These are phyloP conservation scores for Rhizopogon vesiculosus DNA, from an alignment of 768 basidiomycete genomes.

Conservation along the genomic window DNA sequence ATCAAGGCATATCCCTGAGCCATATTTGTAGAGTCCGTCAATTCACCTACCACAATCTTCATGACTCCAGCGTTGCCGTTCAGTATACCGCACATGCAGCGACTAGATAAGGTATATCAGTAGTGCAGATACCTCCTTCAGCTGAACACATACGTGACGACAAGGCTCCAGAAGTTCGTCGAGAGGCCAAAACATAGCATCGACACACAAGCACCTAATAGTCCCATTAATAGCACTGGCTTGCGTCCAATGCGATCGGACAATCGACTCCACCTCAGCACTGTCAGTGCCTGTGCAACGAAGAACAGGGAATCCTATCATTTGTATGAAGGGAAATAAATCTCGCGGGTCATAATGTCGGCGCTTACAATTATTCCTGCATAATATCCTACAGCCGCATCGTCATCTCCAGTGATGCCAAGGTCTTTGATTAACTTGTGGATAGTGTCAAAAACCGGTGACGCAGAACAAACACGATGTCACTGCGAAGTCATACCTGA, in stretches of 20 bases:
- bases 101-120: conserved; percentile 11
- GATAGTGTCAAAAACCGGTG: not conserved
- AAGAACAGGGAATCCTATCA: conserved; percentile 60
- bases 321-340: not conserved
- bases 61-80: conserved; percentile 49
- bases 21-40: conserved; percentile 38
- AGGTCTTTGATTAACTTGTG: conserved; percentile 54
- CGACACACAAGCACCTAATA: conserved; percentile 46
- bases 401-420: conserved; percentile 58
- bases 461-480: not conserved
- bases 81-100: conserved; percentile 29
- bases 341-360: not conserved
- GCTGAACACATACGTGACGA: conserved; percentile 40
- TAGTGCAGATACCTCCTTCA: not conserved
- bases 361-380: conserved; percentile 51
- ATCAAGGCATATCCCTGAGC: conserved; percentile 30
- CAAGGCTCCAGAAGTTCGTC: conserved; percentile 45
- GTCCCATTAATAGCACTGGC: conserved; percentile 50
- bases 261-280: conserved; percentile 59
- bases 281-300: conserved; percentile 49
- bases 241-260: conserved; percentile 60
- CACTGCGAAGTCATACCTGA: conserved; percentile 22
- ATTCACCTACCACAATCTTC: conserved; percentile 65
- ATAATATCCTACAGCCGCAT: conserved; percentile 63
- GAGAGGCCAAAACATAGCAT: conserved; percentile 62